phyloP scores from a whole-genome alignment of 2,329 filamentous ascomycete species.

The Mycosphaerella sp. region DNA sequence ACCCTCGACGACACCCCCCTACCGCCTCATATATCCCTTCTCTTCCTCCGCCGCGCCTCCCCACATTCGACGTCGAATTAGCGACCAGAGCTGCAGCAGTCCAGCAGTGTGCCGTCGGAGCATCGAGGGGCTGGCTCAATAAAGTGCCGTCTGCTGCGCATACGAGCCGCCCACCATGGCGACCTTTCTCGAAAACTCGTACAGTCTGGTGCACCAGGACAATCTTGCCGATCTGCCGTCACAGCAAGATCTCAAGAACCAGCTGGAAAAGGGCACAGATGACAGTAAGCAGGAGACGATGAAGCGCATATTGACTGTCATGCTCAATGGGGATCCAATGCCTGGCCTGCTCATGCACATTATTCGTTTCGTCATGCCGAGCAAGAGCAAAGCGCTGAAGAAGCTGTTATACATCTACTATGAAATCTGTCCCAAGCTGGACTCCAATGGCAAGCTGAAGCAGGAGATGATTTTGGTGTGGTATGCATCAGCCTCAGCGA shows the following conservation, averaged over 20 bases:
- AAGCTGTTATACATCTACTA: slow-evolving; percentile 99
- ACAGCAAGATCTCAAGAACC: slow-evolving; percentile 79
- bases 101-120: too few species aligned
- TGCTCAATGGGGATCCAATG: slow-evolving; percentile 98
- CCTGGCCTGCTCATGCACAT: slow-evolving; percentile 97
- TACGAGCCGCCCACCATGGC: slow-evolving; percentile 60
- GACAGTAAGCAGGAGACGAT: slow-evolving; percentile 48
- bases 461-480: slow-evolving; percentile 99
- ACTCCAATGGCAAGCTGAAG: slow-evolving; percentile 87
- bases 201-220: slow-evolving; percentile 96
- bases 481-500: slow-evolving; percentile 48
- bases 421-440: slow-evolving; percentile 95
- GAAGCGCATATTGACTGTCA: slow-evolving; percentile 92
- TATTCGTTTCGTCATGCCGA: slow-evolving; percentile 99
- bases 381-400: slow-evolving; percentile 92
- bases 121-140: slow-evolving; percentile 25
- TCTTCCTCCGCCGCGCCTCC: too few species aligned
- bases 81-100: too few species aligned
- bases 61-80: too few species aligned
- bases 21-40: too few species aligned
- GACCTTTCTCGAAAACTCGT: slow-evolving; percentile 87
- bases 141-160: slow-evolving; percentile 21
- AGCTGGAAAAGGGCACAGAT: slow-evolving; percentile 38
- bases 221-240: slow-evolving; percentile 89
- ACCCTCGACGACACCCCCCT: too few species aligned